Percentiles rank a stretch among this genome's conserved stretches.
These are phyloP conservation scores for Psophocarpus tetragonolobus DNA, from an alignment of 306 rosid genomes.

Conservation along the genomic window DNA sequence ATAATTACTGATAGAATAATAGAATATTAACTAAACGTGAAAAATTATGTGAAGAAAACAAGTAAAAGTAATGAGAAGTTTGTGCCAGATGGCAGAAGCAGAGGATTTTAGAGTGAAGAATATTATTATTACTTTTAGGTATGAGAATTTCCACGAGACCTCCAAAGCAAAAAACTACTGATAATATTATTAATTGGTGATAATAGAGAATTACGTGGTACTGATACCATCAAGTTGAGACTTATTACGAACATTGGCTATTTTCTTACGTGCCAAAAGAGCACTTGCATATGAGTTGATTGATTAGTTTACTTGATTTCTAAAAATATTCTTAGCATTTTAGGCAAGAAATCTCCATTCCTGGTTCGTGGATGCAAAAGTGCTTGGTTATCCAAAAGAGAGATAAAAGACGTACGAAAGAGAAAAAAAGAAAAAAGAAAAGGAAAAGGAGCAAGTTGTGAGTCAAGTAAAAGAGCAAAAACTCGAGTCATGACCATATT, in stretches of 20 bases:
- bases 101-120: neutral
- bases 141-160: neutral
- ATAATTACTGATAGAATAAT: neutral
- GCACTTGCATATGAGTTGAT: neutral
- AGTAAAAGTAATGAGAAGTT: neutral
- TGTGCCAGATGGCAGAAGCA: neutral
- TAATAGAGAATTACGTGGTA: neutral
- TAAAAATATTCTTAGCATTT: slow-evolving; percentile 24
- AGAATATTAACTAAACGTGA: neutral
- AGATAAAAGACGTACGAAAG: neutral
- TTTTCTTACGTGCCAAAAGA: neutral
- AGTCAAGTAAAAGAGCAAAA: neutral
- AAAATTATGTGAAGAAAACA: neutral
- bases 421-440: too few species aligned
- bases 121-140: neutral
- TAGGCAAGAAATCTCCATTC: slow-evolving; percentile 22
- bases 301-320: neutral
- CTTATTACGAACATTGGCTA: neutral
- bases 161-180: slow-evolving; percentile 7
- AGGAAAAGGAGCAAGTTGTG: neutral
- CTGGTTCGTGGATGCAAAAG: neutral
- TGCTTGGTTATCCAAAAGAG: neutral
- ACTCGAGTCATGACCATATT: neutral
- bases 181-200: slow-evolving; percentile 5
- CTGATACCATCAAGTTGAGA: slow-evolving; percentile 16